Evolutionary conservation across 1,284 basidiomycete species (phyloP), one percentile per base, ranked within the genome.

Genomic region (Heliocybe sulcata): DNA sequence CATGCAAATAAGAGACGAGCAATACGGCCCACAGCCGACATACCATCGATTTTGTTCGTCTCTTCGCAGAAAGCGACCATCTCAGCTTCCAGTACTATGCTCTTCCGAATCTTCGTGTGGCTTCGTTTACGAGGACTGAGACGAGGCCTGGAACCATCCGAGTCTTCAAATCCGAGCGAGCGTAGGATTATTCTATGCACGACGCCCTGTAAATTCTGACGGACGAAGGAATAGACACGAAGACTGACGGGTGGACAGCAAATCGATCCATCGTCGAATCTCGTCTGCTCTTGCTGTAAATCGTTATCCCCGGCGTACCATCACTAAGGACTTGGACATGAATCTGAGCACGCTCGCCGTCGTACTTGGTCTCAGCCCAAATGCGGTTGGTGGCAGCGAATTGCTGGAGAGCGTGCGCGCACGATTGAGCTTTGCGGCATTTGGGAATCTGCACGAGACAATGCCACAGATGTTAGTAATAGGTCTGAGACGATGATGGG

Each of bases 341-440:
- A 26, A 94, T 91, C 64, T 96, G 93, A 56, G 83, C 89, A 64
- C 92, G 77, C 67, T 94, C 92, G 4, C 93, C 93, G 58, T 95
- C 93, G 65, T 94, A 93, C 68, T 96, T 95, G 1, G 83, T 91
- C 70, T 96, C 93, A 0, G 85, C 90, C 82, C 87, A 94, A 2
- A 92, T 72, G 50, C 65, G 69, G 3, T 74, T 65, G 1, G 76
- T 71, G 1, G 67, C 57, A 11, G 63, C 60, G 45, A 90, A 77
- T 25, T 72, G 68, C 22, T 72, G 69, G 12, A 92, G 69, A 0
- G 84, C 80, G 52, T 87, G 76, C 3, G 69, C 59, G 35, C 83
- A 76, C 10, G 79, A 75, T 52, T 77, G 72, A 2, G 83, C 90
- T 65, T 93, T 93, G 27, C 76, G 69, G 45, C 87, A 89, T 68